phyloP scores from a whole-genome alignment of 2,329 filamentous ascomycete species.

The Chaetomium strumarium region DNA sequence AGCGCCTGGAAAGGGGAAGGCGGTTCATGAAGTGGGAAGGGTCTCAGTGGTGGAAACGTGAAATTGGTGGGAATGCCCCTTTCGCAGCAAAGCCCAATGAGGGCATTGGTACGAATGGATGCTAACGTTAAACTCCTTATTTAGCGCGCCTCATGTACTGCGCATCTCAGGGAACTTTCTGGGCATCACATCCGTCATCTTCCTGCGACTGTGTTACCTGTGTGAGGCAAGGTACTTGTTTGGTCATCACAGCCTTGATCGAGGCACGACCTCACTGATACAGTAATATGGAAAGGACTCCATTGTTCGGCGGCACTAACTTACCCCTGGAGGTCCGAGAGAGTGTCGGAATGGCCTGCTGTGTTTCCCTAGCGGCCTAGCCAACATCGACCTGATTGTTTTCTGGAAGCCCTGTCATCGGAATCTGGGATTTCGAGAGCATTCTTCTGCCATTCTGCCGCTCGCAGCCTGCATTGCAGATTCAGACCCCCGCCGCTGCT shows the following conservation, averaged over 20 bases:
- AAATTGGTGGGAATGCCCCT: not conserved
- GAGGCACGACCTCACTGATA: no score
- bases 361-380: not conserved
- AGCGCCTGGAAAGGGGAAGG: not conserved
- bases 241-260: no score
- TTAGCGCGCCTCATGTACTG: not conserved
- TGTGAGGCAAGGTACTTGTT: no score
- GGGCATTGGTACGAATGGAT: not conserved
- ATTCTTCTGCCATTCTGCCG: not conserved
- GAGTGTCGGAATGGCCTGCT: not conserved
- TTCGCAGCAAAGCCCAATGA: not conserved
- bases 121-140: not conserved
- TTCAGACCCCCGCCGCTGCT: not conserved
- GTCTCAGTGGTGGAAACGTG: not conserved
- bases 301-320: conserved; percentile 1
- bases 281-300: no score
- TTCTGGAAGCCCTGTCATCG: not conserved
- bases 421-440: not conserved
- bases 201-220: no score
- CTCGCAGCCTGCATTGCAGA: not conserved
- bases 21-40: conserved; percentile 1
- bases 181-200: no score
- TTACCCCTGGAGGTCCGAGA: no score
- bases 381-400: not conserved
- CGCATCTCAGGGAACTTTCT: not conserved